Conservation (phyloP, 1,139 yeast genomes). For the Lodderomyces theae region DNA sequence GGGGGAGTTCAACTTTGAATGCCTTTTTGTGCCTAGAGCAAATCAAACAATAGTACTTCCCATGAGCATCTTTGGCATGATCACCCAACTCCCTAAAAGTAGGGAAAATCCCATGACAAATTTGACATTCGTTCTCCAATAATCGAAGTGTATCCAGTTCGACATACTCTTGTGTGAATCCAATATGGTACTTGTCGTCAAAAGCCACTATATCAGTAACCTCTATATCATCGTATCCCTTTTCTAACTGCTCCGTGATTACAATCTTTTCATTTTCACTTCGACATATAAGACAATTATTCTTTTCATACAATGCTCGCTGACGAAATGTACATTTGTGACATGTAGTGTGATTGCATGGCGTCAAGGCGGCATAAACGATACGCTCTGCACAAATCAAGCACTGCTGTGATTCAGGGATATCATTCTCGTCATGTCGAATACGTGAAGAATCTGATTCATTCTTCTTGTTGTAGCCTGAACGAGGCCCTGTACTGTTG, state of each 20-base stretch:
- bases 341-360: constrained; percentile 85
- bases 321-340: constrained; percentile 81
- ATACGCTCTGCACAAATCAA: constrained; percentile 81
- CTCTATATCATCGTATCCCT: constrained; percentile 38
- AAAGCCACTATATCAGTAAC: constrained; percentile 28
- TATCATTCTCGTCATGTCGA: constrained; percentile 27
- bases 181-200: constrained; percentile 47
- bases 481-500: background rate
- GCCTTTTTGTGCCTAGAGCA: constrained; percentile 76
- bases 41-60: constrained; percentile 63
- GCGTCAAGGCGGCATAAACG: constrained; percentile 62
- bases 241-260: constrained; percentile 47
- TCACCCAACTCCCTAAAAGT: constrained; percentile 58
- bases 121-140: constrained; percentile 58
- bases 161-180: constrained; percentile 48
- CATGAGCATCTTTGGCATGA: constrained; percentile 65
- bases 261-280: constrained; percentile 61
- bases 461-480: constrained; percentile 4
- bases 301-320: constrained; percentile 73
- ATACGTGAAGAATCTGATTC: constrained; percentile 2
- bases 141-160: constrained; percentile 47
- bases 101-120: constrained; percentile 42
- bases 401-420: constrained; percentile 48
- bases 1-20: constrained; percentile 66
- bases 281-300: constrained; percentile 78